These are phyloP conservation scores for Artomyces pyxidatus DNA, from an alignment of 768 basidiomycete species.

Conservation along the genomic window DNA sequence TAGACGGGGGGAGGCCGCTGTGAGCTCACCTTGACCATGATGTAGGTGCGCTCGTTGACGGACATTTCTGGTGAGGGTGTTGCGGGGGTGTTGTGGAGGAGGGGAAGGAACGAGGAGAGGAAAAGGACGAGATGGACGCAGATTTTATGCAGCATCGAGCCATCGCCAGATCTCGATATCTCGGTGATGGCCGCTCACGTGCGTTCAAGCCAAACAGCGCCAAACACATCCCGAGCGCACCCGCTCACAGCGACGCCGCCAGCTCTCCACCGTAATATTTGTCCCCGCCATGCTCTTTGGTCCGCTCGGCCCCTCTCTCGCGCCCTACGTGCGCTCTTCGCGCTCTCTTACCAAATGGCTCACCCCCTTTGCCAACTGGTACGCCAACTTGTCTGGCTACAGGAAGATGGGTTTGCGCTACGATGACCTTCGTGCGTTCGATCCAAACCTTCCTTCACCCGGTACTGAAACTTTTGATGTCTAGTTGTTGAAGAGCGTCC, in stretches of 20 bases:
- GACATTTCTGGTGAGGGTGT: conserved; percentile 43
- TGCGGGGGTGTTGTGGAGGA: conserved; percentile 17
- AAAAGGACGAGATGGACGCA: conserved; percentile 15
- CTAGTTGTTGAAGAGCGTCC: conserved; percentile 71
- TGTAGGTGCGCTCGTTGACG: conserved; percentile 84
- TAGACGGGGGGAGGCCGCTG: background rate
- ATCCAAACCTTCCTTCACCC: conserved; percentile 7
- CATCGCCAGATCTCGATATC: conserved; percentile 10
- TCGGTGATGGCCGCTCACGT: conserved; percentile 14
- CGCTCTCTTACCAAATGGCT: conserved; percentile 59
- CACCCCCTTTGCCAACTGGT: conserved; percentile 77
- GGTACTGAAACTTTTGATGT: background rate
- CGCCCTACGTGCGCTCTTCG: conserved; percentile 64
- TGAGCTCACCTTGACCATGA: conserved; percentile 89
- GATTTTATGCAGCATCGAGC: conserved; percentile 21
- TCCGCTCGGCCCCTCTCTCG: conserved; percentile 67
- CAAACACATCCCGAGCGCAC: conserved; percentile 31
- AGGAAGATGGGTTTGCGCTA: conserved; percentile 84
- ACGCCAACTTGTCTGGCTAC: conserved; percentile 75
- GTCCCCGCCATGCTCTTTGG: conserved; percentile 33
- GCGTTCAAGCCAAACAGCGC: conserved; percentile 31
- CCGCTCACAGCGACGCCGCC: conserved; percentile 12
- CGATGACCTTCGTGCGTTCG: conserved; percentile 82
- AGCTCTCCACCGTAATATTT: conserved; percentile 4
- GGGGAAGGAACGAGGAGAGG: conserved; percentile 22